Percentiles rank a stretch among this genome's conserved stretches.
phyloP scores from a whole-genome alignment of 2,329 filamentous ascomycete genomes.

The Calonectria fujianensis region DNA sequence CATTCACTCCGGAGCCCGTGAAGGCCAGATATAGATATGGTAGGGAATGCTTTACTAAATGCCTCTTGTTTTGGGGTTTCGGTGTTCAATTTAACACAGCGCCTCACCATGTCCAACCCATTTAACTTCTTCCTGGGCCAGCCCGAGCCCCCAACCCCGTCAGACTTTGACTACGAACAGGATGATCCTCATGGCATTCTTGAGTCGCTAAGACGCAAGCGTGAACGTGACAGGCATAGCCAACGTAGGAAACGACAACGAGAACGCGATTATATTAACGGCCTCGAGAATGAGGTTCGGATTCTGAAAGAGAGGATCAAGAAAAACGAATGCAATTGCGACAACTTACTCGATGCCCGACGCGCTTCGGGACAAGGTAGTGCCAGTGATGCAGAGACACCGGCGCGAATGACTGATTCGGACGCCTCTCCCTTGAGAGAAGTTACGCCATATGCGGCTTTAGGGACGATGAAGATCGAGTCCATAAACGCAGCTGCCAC shows the following conservation, averaged over 20 bases:
- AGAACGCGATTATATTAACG: constrained; percentile 7
- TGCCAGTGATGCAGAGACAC: background rate
- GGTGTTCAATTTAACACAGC: background rate
- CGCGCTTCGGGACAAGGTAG: background rate
- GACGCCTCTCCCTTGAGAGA: background rate
- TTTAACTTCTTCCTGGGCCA: background rate
- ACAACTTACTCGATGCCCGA: background rate
- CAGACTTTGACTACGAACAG: background rate
- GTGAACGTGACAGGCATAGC: constrained; percentile 14
- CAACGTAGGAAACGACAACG: constrained; percentile 16
- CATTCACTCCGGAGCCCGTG: background rate
- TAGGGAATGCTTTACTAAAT: background rate
- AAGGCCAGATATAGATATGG: background rate
- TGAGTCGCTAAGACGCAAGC: constrained; percentile 4
- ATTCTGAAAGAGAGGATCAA: background rate
- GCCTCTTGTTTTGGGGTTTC: background rate
- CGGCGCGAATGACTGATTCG: background rate
- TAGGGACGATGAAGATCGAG: background rate
- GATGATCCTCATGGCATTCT: constrained; percentile 18
- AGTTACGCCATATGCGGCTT: background rate
- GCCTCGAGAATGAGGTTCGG: background rate
- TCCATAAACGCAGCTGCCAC: background rate
- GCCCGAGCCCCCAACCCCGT: background rate
- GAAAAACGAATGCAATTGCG: background rate
- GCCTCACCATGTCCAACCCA: background rate